Base-by-base conservation (phyloP, 495 filamentous ascomycete species). In the Viridothelium virens region DNA sequence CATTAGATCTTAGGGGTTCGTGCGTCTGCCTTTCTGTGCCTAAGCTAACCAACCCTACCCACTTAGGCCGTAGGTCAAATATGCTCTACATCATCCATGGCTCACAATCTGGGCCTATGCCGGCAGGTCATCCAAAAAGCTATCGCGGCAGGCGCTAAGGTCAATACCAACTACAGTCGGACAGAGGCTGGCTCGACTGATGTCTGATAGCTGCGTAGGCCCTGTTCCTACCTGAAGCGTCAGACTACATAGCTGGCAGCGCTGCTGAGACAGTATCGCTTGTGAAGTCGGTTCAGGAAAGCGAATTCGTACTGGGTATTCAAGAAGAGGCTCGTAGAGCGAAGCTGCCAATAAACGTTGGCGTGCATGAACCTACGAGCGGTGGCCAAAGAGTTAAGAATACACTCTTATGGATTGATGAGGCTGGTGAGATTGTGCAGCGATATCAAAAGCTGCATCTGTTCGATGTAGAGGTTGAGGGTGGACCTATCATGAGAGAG, bases 191-290 rank as follows among this genome's bases (percentile, higher is more conserved):
- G 7, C 53, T 18, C 3, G 14, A 59, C 53, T 59, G 18, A 59
- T 59, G 53, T 31, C 36, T 59, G 53, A 18, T 34, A 68, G 64
- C 36, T 59, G 38, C 12, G 3, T 68, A 93, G 89, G 86, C 89
- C 36, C 81, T 97, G 63, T 96, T 96, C 76, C 89, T 97, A 67
- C 94, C 92, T 18, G 92, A 97, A 81, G 92, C 92, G 48, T 86
- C 83, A 66, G 92, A 96, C 77, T 97, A 96, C 80, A 92, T 96
- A 68, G 86, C 83, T 53, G 79, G 80, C 16, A 85, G 85, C 1
- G 75, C 84, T 36, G 75, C 83, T 9, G 89, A 93, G 71, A 86
- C 86, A 0, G 73, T 91, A 7, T 78, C 82, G 25, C 85, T 96
- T 25, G 88, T 82, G 69, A 79, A 81, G 62, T 81, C 89, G 3